Base-by-base conservation (phyloP, 805 yeast genomes). In the Tetrapisispora phaffii region DNA sequence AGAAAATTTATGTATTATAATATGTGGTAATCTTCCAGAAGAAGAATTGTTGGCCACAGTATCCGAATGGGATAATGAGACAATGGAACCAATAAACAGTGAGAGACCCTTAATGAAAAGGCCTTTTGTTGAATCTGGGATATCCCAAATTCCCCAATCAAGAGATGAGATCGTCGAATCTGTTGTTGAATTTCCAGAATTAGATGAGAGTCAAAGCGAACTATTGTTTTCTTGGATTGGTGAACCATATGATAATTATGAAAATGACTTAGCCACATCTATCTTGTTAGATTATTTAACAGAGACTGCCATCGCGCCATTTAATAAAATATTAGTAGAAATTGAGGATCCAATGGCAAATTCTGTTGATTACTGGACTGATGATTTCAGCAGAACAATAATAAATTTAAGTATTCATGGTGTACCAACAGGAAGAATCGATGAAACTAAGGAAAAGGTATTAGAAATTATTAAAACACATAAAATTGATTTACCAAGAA, bases 21-120 rank as follows among this genome's bases (percentile, higher is more conserved):
- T 93, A 10, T 76, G 85, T n/a, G 98, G 98, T 34, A 72, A 85
- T 3, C 77, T 88, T n/a, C 80, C 86, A 49, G 87, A 85, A 50
- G 67, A 62, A 0, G 96, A 87, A 53, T 68, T 93, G 29, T 53
- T 90, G 22, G 59, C 68, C 0, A 65, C 77, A 1, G 73, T 90
- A 74, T 61, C 67, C 4, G 62, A 71, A 22, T 82, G 87, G 60
- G 96, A 88, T 60, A 12, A 12, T 26, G 48, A 62, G 1, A 70
- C 69, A 21, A 67, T 86, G 41, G 76, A 77, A 0, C 59, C 59
- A 2, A 61, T 73, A 26, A 55, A 52, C 22, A 47, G 53, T 2
- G 19, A 17, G 4, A 12, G 13, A 19, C 50, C 50, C 6, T 63
- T 70, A 33, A 62, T 63, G 32, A 65, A 65, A 45, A 73, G 96